phyloP scores from a whole-genome alignment of 805 yeast species.

The Naumovozyma baii region DNA sequence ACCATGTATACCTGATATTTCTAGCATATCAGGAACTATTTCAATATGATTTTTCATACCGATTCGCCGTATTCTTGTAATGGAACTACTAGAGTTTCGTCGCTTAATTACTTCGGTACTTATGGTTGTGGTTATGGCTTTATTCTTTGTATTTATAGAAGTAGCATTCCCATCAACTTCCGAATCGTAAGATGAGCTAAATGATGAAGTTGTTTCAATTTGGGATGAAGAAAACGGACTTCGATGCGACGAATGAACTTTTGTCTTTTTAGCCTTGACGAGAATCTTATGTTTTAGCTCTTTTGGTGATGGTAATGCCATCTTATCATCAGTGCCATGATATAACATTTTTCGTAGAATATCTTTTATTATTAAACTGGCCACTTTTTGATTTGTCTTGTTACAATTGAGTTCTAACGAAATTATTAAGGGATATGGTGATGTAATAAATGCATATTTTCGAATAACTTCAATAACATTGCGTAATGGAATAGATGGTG shows the following conservation, averaged over 20 bases:
- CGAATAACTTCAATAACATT: slow-evolving; percentile 66
- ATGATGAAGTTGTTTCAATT: slow-evolving; percentile 23
- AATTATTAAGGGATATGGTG: slow-evolving; percentile 76
- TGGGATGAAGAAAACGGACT: slow-evolving; percentile 6
- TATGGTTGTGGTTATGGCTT: not conserved
- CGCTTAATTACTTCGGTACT: not conserved
- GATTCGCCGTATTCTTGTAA: slow-evolving; percentile 28
- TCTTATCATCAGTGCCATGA: slow-evolving; percentile 11
- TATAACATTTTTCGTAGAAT: slow-evolving; percentile 52
- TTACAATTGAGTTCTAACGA: slow-evolving; percentile 82
- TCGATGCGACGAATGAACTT: slow-evolving; percentile 1
- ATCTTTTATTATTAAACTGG: slow-evolving; percentile 43
- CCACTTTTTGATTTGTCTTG: slow-evolving; percentile 51
- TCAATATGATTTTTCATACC: slow-evolving; percentile 18
- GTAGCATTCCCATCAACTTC: slow-evolving; percentile 19
- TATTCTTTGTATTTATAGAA: slow-evolving; percentile 6
- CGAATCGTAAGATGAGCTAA: slow-evolving; percentile 28
- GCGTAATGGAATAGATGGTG: slow-evolving; percentile 57
- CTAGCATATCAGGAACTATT: slow-evolving; percentile 18
- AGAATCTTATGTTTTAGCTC: slow-evolving; percentile 62
- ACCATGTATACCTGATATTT: slow-evolving; percentile 44
- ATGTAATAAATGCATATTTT: slow-evolving; percentile 79
- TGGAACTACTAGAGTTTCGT: not conserved
- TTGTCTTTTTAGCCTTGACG: slow-evolving; percentile 64
- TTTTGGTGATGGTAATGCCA: slow-evolving; percentile 58